Evolutionary conservation across 257 asterid species (phyloP).

Genomic region (Osmanthus fragrans): DNA sequence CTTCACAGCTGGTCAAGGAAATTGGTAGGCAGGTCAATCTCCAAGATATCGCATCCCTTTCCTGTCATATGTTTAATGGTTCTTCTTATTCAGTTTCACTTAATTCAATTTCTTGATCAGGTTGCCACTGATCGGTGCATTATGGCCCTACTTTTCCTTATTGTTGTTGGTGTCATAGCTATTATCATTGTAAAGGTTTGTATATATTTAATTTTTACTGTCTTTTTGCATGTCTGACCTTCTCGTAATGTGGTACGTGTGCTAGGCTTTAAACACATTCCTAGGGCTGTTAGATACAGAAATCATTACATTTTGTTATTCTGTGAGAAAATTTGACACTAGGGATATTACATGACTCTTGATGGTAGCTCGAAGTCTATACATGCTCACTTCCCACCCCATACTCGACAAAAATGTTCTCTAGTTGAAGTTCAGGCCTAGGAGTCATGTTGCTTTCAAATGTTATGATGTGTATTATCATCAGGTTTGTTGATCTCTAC

Average conservation of each 20-base stretch:
- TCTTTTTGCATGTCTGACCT: conserved; percentile 1
- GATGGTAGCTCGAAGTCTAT: not conserved
- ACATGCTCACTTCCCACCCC: not conserved
- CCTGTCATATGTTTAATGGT: conserved; percentile 17
- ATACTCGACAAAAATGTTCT: not conserved
- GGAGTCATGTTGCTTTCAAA: not conserved
- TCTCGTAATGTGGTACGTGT: conserved; percentile 3
- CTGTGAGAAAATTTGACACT: not conserved
- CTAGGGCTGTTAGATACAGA: not conserved
- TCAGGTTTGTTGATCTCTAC: not conserved
- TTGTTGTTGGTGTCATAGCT: conserved; percentile 86
- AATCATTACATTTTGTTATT: not conserved
- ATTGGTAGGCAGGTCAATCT: conserved; percentile 97
- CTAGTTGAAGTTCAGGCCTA: not conserved
- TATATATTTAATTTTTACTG: conserved; percentile 13
- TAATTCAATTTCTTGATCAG: conserved; percentile 45
- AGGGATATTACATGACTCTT: not conserved
- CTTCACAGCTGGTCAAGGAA: conserved; percentile 95
- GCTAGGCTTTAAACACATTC: not conserved
- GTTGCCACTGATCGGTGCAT: conserved; percentile 98
- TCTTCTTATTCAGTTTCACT: conserved; percentile 26
- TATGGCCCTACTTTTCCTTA: conserved; percentile 88
- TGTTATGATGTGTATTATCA: not conserved
- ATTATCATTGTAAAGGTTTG: conserved; percentile 88
- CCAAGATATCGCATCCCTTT: conserved; percentile 43